Base-by-base conservation (phyloP, 495 filamentous ascomycete species). In the Emericellopsis terricola region DNA sequence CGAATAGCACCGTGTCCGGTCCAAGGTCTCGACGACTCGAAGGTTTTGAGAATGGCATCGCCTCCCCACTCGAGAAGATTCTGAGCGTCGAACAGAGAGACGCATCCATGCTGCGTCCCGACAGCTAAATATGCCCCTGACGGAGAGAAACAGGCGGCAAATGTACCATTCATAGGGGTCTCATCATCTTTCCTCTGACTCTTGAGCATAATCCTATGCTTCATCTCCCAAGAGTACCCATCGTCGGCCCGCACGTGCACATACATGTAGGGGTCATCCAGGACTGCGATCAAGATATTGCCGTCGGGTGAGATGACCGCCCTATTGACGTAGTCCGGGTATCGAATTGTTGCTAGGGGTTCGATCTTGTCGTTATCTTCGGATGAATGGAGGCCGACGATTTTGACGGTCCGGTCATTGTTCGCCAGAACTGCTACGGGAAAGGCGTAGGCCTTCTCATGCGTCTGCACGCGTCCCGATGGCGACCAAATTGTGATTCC, bases 241-340 rank as follows among this genome's bases (percentile, higher is more conserved):
- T 29, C 31, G 8, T 34, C 1, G 7, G 37, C 19, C 20, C 49
- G 51, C 38, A 47, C 32, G 49, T 89, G 86, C 37, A 96, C 75
- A 50, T 89, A 94, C 2, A 81, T 76, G 38, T 65, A 75, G 3
- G 77, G 72, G 45, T 81, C 72, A 44, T 97, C 91, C 15, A 86
- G 81, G 26, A 96, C 78, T 8, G 83, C 81, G 3, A 85, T 62
- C 4, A 96, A 66, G 13, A 91, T 53, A 27, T 61, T 65, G 0
- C 84, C 86, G 43, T 94, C 80, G 0, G 89, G 89, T 18, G 86
- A 94, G 28, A 97, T 74, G 14, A 84, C 73, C 4, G 85, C 81
- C 51, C 89, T 85, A 51, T 97, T 97, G 57, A 94, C 87, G 36
- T 69, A 73, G 41, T 78, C 73, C 26, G 78, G 72, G 38, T 86